Base-by-base conservation (phyloP, 768 basidiomycete genomes). In the Cubamyces sp. region DNA sequence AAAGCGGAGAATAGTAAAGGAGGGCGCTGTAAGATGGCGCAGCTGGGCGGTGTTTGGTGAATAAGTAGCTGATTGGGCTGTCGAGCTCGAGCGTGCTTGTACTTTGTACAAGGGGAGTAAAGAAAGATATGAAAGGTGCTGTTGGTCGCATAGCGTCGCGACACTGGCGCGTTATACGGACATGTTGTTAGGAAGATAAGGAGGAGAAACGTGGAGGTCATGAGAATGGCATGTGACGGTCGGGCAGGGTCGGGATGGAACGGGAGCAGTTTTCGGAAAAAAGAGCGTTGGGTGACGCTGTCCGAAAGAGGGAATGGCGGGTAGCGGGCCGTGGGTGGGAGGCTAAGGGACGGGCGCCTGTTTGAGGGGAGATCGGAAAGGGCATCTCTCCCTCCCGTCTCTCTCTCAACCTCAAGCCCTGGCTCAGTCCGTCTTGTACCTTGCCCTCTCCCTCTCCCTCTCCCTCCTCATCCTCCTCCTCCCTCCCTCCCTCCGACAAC, bases 261-360 rank as follows among this genome's bases (percentile, higher is more conserved):
- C 60, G 60, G 54, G 34, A 28, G 48, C 45, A 34, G 54, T 50
- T 41, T 62, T 54, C 61, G 54, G 61, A 26, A 43, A 52, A 52
- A 53, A 37, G 55, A 28, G 55, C 49, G 40, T 51, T 40, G 61
- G 61, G 60, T 54, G 60, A 55, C 54, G 54, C 37, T 56, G 42
- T 11, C 61, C 61, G 4, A 51, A 52, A 50, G 7, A 51, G 61
- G 61, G 16, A 62, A 25, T 2, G 9, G 37, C 11, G 48, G 60
- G 48, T 51, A 21, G 3, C 48, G 54, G 49, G 48, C 54, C 54
- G 54, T 41, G 45, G 14, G 25, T 3, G 39, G n/a, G 49, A 43
- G 6, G 42, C n/a, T 54, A 54, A 30, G 61, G 48, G 16, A 58
- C 23, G 40, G 46, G 47, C 48, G 57, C 39, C 54, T 55, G 11